Base-by-base conservation (phyloP, 2,329 filamentous ascomycete species). In the Diaporthe eres region DNA sequence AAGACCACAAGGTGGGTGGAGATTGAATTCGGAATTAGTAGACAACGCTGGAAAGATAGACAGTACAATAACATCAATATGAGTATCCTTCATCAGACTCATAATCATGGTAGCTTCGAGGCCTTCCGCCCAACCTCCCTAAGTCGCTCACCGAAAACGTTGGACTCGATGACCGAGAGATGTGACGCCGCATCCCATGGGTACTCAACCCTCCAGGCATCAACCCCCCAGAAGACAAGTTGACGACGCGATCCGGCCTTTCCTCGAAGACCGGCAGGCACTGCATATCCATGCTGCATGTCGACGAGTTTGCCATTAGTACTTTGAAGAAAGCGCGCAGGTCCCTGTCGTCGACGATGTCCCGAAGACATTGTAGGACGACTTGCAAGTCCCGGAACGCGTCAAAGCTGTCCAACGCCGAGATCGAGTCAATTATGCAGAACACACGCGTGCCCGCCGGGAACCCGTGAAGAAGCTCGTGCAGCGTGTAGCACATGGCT, bases 241-340 rank as follows among this genome's bases (percentile, higher is more conserved):
- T 72, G 7, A 63, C 37, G 6, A 72, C 8, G 7, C 71, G 44
- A 13, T 53, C 13, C 2, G 57, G 57, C 7, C 34, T 55, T 17
- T 63, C 57, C 17, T 72, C 47, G 25, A 72, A 72, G 5, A 55
- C 42, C 10, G 71, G 57, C 10, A 44, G 17, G 9, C 5, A 55
- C 13, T 72, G 25, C 17, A 63, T 42, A 13, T 63, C 47, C 57
- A 53, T 44, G 34, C 58, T 75, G 61, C 74, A 73, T 6, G 42
- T 57, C 7, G 31, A 37, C 1, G 53, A 34, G n/a, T 39, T 75
- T 4, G 51, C 51, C 61, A 73, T 22, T 19, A 73, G 39, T 6
- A 68, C 39, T 25, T 73, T 75, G 60, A 73, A 55, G 12, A 75
- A 60, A 6, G 51, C 51, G 9, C 49, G 74, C 60, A 72, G 28